phyloP scores from a whole-genome alignment of 140 eudicot genomes.

The Oenanthe javanica region DNA sequence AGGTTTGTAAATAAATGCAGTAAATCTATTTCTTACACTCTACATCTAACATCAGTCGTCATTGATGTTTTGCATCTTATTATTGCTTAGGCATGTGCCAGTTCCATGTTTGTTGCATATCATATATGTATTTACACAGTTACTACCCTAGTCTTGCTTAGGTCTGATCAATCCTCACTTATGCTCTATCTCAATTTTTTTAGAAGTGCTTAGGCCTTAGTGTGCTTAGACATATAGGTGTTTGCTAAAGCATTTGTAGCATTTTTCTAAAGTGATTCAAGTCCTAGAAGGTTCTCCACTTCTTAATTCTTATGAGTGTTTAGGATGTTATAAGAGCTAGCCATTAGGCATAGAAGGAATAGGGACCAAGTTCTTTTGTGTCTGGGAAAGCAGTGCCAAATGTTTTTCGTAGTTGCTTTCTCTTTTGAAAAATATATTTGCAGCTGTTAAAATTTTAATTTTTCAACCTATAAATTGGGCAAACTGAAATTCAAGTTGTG shows the following conservation, averaged over 20 bases:
- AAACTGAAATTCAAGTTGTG: background rate
- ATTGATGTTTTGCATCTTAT: background rate
- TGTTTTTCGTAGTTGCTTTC: background rate
- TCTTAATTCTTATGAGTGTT: background rate
- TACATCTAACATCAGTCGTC: background rate
- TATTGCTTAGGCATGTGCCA: background rate
- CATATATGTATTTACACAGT: background rate
- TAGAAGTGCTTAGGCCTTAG: background rate
- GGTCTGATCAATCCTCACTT: background rate
- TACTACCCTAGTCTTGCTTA: background rate
- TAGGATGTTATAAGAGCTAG: background rate
- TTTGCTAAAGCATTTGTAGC: background rate
- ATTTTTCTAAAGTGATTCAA: background rate
- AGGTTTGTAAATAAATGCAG: slow-evolving; percentile 33
- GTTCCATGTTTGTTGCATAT: background rate
- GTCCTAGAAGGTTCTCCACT: background rate
- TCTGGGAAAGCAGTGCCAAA: background rate
- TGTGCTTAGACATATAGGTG: background rate
- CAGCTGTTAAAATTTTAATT: background rate
- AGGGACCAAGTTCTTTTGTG: background rate
- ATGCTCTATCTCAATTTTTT: background rate
- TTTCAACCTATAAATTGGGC: background rate
- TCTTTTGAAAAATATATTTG: background rate
- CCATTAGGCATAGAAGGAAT: background rate
- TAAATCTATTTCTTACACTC: background rate